These are phyloP conservation scores for Tubosaeta brunneosetosa DNA, from an alignment of 768 basidiomycete genomes.

Conservation along the genomic window DNA sequence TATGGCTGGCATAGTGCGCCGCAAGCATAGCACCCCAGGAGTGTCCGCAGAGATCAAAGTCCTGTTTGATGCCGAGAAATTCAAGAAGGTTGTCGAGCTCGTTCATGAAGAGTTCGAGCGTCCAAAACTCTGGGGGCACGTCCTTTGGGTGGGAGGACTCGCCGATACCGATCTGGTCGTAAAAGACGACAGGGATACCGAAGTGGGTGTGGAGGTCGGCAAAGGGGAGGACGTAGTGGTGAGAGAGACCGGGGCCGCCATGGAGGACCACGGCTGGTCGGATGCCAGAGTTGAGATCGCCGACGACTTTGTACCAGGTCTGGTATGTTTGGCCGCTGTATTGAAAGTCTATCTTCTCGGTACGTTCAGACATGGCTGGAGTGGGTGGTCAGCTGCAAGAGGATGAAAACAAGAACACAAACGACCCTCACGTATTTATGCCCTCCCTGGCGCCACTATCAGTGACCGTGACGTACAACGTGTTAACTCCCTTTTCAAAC, in stretches of 20 bases:
- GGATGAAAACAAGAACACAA: too few species aligned
- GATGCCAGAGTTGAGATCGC: slow-evolving; percentile 32
- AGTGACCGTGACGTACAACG: too few species aligned
- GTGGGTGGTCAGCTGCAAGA: background rate
- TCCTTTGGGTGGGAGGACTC: slow-evolving; percentile 39
- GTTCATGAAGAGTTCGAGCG: slow-evolving; percentile 46
- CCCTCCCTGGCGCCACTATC: too few species aligned
- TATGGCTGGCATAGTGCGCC: slow-evolving; percentile 34
- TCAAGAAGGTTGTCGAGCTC: slow-evolving; percentile 49
- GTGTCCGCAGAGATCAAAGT: slow-evolving; percentile 49
- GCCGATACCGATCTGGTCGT: slow-evolving; percentile 48
- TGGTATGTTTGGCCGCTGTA: slow-evolving; percentile 26
- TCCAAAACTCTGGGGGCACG: slow-evolving; percentile 35
- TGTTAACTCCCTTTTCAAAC: too few species aligned
- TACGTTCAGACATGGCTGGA: slow-evolving; percentile 16
- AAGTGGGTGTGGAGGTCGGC: slow-evolving; percentile 29
- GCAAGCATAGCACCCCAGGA: slow-evolving; percentile 58
- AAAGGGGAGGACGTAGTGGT: slow-evolving; percentile 39
- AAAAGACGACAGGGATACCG: slow-evolving; percentile 42
- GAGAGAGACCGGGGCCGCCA: slow-evolving; percentile 40
- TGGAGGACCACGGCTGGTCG: slow-evolving; percentile 41
- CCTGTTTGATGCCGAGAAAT: slow-evolving; percentile 35
- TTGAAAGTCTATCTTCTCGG: slow-evolving; percentile 20
- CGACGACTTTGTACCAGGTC: slow-evolving; percentile 43
- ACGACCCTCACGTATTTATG: too few species aligned